These are phyloP conservation scores for Blastobotrys buckinghamii DNA, from an alignment of 1,139 yeast genomes.

Conservation along the genomic window DNA sequence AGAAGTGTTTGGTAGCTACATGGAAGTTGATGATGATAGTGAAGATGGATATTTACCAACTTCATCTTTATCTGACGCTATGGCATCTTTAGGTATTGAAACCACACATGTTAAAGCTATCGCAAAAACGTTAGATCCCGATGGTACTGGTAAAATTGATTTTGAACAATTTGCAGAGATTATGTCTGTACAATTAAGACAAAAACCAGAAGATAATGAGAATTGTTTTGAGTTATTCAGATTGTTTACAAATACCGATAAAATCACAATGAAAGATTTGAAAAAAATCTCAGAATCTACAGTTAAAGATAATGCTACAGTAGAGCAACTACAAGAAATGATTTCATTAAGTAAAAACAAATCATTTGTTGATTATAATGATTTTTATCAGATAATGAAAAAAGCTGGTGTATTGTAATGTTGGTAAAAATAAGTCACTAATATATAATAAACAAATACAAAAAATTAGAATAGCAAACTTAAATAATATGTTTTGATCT, in stretches of 20 bases:
- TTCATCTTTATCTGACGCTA: conserved; percentile 20
- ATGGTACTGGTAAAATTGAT: conserved; percentile 22
- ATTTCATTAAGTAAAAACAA: conserved; percentile 23
- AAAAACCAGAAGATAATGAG: not conserved
- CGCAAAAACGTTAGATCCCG: conserved; percentile 22
- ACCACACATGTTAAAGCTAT: conserved; percentile 8
- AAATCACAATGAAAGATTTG: conserved; percentile 26
- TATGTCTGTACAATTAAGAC: conserved; percentile 13
- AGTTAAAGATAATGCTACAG: conserved; percentile 29
- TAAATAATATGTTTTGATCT: conserved; percentile 88
- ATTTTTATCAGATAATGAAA: conserved; percentile 22
- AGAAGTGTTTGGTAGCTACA: conserved; percentile 28
- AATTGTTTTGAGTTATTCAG: conserved; percentile 22
- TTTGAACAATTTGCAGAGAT: conserved; percentile 27
- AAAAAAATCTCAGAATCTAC: conserved; percentile 21
- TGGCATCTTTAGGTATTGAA: conserved; percentile 24
- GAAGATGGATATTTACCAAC: conserved; percentile 21
- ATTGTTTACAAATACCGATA: conserved; percentile 21
- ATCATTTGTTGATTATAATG: conserved; percentile 17
- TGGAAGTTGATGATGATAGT: conserved; percentile 22
- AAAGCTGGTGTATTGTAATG: conserved; percentile 16
- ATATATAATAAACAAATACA: not conserved
- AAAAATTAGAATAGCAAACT: no score
- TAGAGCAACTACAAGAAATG: conserved; percentile 32
- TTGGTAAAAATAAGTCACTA: not conserved